These are phyloP conservation scores for Fraxinus americana DNA, from an alignment of 257 asterid species.

Conservation along the genomic window DNA sequence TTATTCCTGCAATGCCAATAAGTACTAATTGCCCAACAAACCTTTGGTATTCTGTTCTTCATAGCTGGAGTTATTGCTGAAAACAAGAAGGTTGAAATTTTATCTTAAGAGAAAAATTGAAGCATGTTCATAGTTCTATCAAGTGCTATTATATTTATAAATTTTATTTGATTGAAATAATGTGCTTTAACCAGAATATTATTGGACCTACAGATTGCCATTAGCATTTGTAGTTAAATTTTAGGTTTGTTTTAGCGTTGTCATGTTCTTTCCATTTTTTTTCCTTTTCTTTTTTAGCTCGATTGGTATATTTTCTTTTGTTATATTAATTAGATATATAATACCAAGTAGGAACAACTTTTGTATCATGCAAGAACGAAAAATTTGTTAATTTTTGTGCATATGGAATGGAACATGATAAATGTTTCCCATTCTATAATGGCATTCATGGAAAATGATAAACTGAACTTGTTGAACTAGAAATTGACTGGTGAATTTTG, in stretches of 20 bases:
- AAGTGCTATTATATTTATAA: no score
- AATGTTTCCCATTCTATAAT: no score
- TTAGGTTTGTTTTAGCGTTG: not conserved
- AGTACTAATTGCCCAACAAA: no score
- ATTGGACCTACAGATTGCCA: not conserved
- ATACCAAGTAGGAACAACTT: not conserved
- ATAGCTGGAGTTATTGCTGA: conserved; percentile 64
- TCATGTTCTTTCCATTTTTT: not conserved
- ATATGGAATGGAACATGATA: not conserved
- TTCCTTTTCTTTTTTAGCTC: not conserved
- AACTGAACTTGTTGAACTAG: no score
- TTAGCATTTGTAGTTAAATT: not conserved
- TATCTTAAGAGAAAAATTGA: not conserved
- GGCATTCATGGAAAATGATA: not conserved
- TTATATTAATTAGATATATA: not conserved
- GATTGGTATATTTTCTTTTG: not conserved
- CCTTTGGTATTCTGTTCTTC: conserved; percentile 58
- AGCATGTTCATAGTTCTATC: not conserved
- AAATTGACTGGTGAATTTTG: no score
- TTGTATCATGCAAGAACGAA: no score
- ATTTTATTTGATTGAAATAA: not conserved
- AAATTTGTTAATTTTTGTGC: not conserved
- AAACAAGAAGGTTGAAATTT: conserved; percentile 63
- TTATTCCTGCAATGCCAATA: no score
- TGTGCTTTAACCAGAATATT: not conserved